Evolutionary conservation across 768 basidiomycete genomes (phyloP), one percentile per base, ranked within the genome.

Genomic region (Bullera alba): DNA sequence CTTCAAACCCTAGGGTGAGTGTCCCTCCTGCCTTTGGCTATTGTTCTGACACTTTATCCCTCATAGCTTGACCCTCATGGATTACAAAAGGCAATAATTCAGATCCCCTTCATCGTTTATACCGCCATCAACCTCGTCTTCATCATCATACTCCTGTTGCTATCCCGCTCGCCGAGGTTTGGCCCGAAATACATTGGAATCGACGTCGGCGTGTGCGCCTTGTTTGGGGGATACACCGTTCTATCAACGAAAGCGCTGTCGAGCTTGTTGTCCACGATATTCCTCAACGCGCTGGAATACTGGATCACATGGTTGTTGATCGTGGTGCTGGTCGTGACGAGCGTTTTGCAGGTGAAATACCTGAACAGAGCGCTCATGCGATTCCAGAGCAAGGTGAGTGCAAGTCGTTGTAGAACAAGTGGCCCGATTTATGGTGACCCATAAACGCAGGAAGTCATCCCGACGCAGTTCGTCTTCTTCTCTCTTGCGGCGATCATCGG

Each of bases 401-500:
- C 0, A 2, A 1, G 26, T 15, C 32, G n/a, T 36, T 22, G 21
- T 22, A 17, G n/a, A 2, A 10, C 32, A 21, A 35, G 42, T 22
- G 46, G 30, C 37, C 7, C 36, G 2, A n/a, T 23, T 28, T 3
- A 21, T 5, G 28, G 50, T 56, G 42, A 57, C 48, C 0, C 34
- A 23, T 42, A 50, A 21, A n/a, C n/a, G 10, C 54, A 88, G 86
- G 79, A 84, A 46, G 92, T 96, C 22, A 88, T 97, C 56, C 93
- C 92, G 4, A 84, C 83, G 14, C 92, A 96, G 76, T 97, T 95
- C 69, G 89, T 93, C 26, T 78, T 90, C 49, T 97, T 97, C 76
- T 92, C 87, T 22, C 77, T 97, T 29, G 89, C 87, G 56, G 89
- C 88, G 4, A 92, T 99, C 59, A 76, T 87, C 48, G 93, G 92